phyloP scores from a whole-genome alignment of 768 basidiomycete genomes.

The Xerocomellus intermedius region DNA sequence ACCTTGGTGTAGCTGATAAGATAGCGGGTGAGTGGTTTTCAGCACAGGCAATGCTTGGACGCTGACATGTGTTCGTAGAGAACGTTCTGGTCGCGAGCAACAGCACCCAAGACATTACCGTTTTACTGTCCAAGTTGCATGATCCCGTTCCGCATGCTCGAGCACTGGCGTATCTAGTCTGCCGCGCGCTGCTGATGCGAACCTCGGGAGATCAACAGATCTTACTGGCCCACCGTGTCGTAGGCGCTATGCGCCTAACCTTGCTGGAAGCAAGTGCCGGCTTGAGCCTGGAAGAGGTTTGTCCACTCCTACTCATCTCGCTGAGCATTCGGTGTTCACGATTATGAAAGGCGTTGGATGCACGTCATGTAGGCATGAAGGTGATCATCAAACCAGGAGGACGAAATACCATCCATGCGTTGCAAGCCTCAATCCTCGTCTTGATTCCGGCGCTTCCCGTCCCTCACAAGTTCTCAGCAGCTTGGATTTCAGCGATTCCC shows the following conservation, averaged over 20 bases:
- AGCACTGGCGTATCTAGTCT: slow-evolving; percentile 58
- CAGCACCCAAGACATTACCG: slow-evolving; percentile 41
- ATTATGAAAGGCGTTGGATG: slow-evolving; percentile 42
- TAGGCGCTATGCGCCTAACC: slow-evolving; percentile 47
- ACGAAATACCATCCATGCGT: slow-evolving; percentile 49
- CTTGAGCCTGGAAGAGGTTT: slow-evolving; percentile 31
- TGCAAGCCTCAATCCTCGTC: slow-evolving; percentile 58
- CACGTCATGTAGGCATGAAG: slow-evolving; percentile 44
- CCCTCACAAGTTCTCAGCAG: slow-evolving; percentile 35
- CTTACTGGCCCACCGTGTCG: slow-evolving; percentile 46
- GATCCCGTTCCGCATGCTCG: slow-evolving; percentile 51
- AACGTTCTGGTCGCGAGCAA: slow-evolving; percentile 59
- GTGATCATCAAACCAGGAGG: slow-evolving; percentile 62
- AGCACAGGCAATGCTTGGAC: too few relatives aligned
- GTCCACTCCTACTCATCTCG: background rate
- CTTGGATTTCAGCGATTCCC: slow-evolving; percentile 50
- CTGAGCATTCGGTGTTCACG: slow-evolving; percentile 1
- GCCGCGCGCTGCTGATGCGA: slow-evolving; percentile 57
- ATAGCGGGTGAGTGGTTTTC: slow-evolving; percentile 56
- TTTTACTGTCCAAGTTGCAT: slow-evolving; percentile 51
- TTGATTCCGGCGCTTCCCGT: slow-evolving; percentile 47
- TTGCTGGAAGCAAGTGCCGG: slow-evolving; percentile 46
- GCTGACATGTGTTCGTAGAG: slow-evolving; percentile 39
- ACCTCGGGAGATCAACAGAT: slow-evolving; percentile 60
- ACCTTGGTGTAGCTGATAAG: slow-evolving; percentile 52